Conservation (phyloP, 2,329 filamentous ascomycete genomes). For the Fusarium heterosporum region DNA sequence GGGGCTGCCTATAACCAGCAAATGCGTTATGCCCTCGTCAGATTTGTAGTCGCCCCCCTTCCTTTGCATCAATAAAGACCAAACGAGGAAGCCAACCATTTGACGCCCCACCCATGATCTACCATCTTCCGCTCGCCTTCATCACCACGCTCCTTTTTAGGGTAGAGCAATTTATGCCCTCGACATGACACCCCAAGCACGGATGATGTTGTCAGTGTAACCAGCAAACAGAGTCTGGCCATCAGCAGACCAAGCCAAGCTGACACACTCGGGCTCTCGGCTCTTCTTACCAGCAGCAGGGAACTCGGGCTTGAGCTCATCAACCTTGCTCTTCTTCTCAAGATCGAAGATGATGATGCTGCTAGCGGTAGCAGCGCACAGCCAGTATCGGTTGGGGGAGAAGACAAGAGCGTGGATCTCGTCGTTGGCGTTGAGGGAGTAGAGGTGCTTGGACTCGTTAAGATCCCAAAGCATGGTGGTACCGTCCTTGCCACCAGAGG, state of each 20-base stretch:
- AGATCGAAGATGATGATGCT: constrained; percentile 99
- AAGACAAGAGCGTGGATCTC: constrained; percentile 99
- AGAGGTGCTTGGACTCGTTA: constrained; percentile 99
- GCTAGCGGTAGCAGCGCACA: constrained; percentile 96
- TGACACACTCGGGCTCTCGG: constrained; percentile 98
- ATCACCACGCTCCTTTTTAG: constrained; percentile 46
- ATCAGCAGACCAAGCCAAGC: constrained; percentile 96
- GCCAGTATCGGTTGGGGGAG: constrained; percentile 99
- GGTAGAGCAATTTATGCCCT: constrained; percentile 71
- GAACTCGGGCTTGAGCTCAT: constrained; percentile 99
- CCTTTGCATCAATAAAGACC: constrained; percentile 58
- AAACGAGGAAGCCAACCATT: constrained; percentile 61
- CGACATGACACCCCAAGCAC: constrained; percentile 97
- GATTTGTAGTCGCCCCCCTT: constrained; percentile 51
- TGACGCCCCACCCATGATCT: constrained; percentile 61
- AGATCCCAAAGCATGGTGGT: constrained; percentile 99
- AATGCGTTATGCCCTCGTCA: constrained; percentile 54
- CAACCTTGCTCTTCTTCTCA: constrained; percentile 99
- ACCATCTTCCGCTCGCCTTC: constrained; percentile 51
- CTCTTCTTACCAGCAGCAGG: constrained; percentile 98
- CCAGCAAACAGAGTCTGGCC: constrained; percentile 99
- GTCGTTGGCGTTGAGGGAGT: constrained; percentile 99
- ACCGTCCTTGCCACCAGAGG: constrained; percentile 99
- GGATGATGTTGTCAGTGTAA: constrained; percentile 99
- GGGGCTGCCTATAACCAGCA: constrained; percentile 55